Evolutionary conservation across 73 alveolate species (phyloP), one percentile per base, ranked within the genome.

Genomic region (Paramecium sonneborni): DNA sequence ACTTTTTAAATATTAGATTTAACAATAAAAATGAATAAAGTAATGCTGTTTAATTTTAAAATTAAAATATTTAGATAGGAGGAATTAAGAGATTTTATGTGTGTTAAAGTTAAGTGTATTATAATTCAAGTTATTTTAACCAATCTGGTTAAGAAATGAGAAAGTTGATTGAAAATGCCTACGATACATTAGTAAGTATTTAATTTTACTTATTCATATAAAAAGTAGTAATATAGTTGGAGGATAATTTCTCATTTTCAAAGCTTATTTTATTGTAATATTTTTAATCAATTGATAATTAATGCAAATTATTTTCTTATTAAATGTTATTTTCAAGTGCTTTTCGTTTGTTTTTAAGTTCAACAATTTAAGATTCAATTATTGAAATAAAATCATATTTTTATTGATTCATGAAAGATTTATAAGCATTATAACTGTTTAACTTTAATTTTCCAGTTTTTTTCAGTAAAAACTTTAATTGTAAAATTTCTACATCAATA

Each of bases 401-500:
- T 62, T 62, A 62, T 26, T 26, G 3, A 26, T 62, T 12, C 1
- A 62, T 46, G 24, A 62, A 30, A 2, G 48, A 30, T 32, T 26
- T 21, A 62, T 62, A 62, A 7, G 48, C 84, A 30, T 62, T 32
- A 9, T 62, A 62, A 2, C 48, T 30, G 26, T 62, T 62, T 62
- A 62, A 62, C 30, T 14, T 62, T 30, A 62, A 26, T 62, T 62
- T 62, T 62, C 5, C 48, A 30, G 44, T 62, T 62, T 62, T 62
- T 62, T 62, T 62, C 39, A 32, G 48, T 62, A 62, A 62, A 62
- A 30, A 62, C 24, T 62, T 62, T 62, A 62, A 62, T 62, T 62
- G 26, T 62, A 62, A 62, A 21, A 62, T 62, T 62, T 62, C 84
- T 8, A 62, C 84, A 62, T 62, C 84, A 26, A 62, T 62, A 62